Evolutionary conservation across 306 rosid species (phyloP), one percentile per base, ranked within the genome.

Genomic region (Fagus crenata): DNA sequence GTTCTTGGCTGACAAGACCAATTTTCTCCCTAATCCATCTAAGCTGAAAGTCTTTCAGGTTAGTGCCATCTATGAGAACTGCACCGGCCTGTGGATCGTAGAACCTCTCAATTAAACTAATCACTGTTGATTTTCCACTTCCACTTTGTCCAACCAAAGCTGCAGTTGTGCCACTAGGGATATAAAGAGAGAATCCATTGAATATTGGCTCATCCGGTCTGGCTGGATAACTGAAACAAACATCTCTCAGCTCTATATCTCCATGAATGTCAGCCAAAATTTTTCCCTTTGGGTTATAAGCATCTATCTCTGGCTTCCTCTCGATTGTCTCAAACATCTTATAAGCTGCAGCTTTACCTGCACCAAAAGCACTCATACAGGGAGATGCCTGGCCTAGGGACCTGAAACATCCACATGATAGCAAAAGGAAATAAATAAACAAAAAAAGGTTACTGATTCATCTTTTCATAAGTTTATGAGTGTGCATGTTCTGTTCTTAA

Each of bases 141-240:
- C 98, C 98, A 86, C 98, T 93, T 75, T 93, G 89, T 75, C 98
- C 98, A 42, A 93, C 97, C 81, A 93, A 85, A 63, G 98, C 98
- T n/a, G 88, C 83, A 7, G 98, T 93, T 2, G 84, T 87, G 15
- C 97, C 97, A 35, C 91, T 88, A 1, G 85, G 53, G 80, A 93
- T 88, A 49, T 32, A 70, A 75, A 88, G 91, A 59, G 96, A 89
- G 82, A 93, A 91, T 31, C 93, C 97, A 49, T 80, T 75, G 80
- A 93, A 93, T 69, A 93, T 91, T 56, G 78, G 73, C 72, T 93
- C 98, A 9, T 90, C 92, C 1, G 90, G 92, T 82, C 98, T 88
- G 2, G 98, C 88, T 53, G 98, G 98, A 77, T 93, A 93, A 69
- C 93, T 89, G 78, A 93, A 93, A 79, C 77, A 79, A 61, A 91